These are phyloP conservation scores for Begonia masoniana DNA, from an alignment of 306 rosid genomes.

Conservation along the genomic window DNA sequence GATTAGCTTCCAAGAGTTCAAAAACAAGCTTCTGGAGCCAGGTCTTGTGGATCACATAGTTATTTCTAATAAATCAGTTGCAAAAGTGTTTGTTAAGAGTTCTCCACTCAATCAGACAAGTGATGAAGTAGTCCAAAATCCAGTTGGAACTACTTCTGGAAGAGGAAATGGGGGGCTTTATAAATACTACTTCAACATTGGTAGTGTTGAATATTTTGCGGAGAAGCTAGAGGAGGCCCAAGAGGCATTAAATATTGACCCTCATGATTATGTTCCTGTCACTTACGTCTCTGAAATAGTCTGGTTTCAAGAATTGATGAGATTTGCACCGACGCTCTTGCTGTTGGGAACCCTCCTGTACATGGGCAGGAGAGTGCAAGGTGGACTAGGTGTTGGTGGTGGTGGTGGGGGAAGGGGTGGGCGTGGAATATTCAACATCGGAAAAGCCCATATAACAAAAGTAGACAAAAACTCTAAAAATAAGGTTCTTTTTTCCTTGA, in stretches of 20 bases:
- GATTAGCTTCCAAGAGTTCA: constrained; percentile 95
- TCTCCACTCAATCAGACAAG: constrained; percentile 40
- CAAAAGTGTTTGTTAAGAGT: constrained; percentile 60
- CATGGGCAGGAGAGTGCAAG: constrained; percentile 75
- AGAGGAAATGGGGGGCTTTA: constrained; percentile 48
- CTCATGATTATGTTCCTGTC: constrained; percentile 82
- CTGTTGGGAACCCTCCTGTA: constrained; percentile 51
- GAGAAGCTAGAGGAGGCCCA: constrained; percentile 98
- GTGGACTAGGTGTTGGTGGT: constrained; percentile 79
- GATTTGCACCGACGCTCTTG: constrained; percentile 66
- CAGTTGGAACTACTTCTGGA: constrained; percentile 24
- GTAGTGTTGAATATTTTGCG: constrained; percentile 92
- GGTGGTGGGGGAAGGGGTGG: constrained; percentile 47
- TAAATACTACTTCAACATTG: constrained; percentile 76
- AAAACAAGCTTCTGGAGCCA: constrained; percentile 80
- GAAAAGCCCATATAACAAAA: constrained; percentile 77
- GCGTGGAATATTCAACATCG: constrained; percentile 90
- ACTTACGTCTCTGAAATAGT: constrained; percentile 67
- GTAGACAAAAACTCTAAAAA: constrained; percentile 85
- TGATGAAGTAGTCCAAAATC: constrained; percentile 54
- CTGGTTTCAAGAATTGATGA: constrained; percentile 61
- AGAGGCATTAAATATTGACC: constrained; percentile 63
- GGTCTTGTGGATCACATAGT: constrained; percentile 84
- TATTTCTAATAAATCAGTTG: constrained; percentile 72
- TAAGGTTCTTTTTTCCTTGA: constrained; percentile 38